These are phyloP conservation scores for Eucalyptus regnans DNA, from an alignment of 345 rosid genomes.

Conservation along the genomic window DNA sequence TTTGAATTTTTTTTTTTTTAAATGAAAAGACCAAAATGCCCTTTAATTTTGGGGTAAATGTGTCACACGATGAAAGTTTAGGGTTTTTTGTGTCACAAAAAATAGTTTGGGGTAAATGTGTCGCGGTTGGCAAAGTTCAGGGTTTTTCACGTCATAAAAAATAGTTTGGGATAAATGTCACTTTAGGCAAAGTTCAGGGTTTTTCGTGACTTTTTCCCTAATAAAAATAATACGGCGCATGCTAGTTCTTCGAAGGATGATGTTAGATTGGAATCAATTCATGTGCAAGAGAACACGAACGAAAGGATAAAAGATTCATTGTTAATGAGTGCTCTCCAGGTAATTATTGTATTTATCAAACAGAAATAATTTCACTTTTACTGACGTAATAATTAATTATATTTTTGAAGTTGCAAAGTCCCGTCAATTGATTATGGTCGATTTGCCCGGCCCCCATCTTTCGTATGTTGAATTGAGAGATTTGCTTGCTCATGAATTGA, in stretches of 20 bases:
- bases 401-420: background rate
- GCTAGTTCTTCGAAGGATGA: background rate
- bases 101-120: no score
- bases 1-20: no score
- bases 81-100: no score
- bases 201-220: no score
- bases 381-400: fast-evolving
- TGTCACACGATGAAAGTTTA: no score
- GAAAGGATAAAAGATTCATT: background rate
- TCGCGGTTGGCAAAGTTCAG: no score
- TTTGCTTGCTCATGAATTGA: background rate
- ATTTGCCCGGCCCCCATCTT: background rate
- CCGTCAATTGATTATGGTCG: fast-evolving
- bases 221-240: background rate
- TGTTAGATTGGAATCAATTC: background rate
- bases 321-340: background rate
- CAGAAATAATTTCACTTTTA: background rate
- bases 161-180: no score
- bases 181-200: no score
- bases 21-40: no score
- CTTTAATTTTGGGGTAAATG: no score
- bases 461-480: background rate
- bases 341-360: background rate
- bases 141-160: no score
- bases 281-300: fast-evolving